Base-by-base conservation (phyloP, 441 rosid genomes). In the Adansonia madagascariensis region DNA sequence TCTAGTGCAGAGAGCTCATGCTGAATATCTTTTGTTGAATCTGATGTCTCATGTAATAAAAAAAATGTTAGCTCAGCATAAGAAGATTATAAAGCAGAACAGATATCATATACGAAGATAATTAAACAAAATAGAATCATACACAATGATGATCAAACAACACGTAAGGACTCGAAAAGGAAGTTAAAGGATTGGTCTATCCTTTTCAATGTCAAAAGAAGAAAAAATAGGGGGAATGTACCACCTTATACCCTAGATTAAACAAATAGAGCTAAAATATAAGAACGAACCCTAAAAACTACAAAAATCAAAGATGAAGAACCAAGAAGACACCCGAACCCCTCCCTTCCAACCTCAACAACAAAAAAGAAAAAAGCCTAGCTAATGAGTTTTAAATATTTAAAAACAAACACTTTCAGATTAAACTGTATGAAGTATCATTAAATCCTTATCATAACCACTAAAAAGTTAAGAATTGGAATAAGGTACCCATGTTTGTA, bases 11-110 rank as follows among this genome's bases (percentile, higher is more conserved):
- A 81, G 91, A 83, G 86, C 90, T 92, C 89, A 88, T 83, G 93
- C 88, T 84, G 93, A 88, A 84, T 84, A 87, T 88, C 91, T 88
- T 93, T 88, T 80, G 86, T 83, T 86, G 84, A 83, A 85, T 85
- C 85, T 86, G 91, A 90, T 77, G 79, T 77, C 91, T 84, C 83
- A 73, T 82, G 80, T 86, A 79, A 87, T 86, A 85, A 75, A 85
- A 81, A 49, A 8, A 80, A 67, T 31, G 94, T 89, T 86, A 92
- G 92, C 76, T 78, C 85, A 77, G 80, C 61, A 73, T 75, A 82
- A 47, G 20, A 77, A 80, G 78, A 64, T 64, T 50, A 57, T 77
- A 80, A 18, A 81, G 39, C 77, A 57, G 68, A 67, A 75, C 46
- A 68, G 67, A 68, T 22, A 73, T 55, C 57, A 57, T 56, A 74